phyloP scores from a whole-genome alignment of 2,329 filamentous ascomycete species.

The Cercospora sp. region DNA sequence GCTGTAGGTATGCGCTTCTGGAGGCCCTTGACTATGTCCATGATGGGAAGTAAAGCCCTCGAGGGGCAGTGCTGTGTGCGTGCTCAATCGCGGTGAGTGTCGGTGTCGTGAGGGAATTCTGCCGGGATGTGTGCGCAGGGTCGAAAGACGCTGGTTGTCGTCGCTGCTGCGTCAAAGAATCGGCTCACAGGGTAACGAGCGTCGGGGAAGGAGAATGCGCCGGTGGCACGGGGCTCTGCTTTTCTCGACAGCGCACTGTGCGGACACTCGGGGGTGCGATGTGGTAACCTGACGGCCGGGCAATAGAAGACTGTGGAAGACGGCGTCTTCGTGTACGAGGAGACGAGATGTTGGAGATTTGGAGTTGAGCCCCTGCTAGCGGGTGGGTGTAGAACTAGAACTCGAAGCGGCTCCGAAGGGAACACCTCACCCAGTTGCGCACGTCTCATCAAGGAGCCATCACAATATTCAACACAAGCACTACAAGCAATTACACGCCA shows the following conservation, averaged over 20 bases:
- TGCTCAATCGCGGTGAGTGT: conserved; percentile 19
- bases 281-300: not conserved
- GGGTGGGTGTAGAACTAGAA: not conserved
- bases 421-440: not conserved
- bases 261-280: not conserved
- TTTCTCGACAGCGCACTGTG: not conserved
- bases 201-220: conserved; percentile 22
- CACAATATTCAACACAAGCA: conserved; percentile 1
- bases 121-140: not conserved
- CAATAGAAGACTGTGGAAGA: not conserved
- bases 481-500: conserved; percentile 7
- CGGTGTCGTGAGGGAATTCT: not conserved
- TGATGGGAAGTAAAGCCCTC: conserved; percentile 32
- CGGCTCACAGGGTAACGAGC: conserved; percentile 20
- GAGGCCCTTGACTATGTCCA: conserved; percentile 49
- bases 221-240: not conserved
- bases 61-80: conserved; percentile 25
- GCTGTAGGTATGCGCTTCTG: conserved; percentile 50
- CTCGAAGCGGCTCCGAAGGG: not conserved
- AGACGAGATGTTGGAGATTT: not conserved
- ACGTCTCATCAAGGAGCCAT: not conserved
- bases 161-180: conserved; percentile 11
- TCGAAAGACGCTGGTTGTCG: conserved; percentile 7
- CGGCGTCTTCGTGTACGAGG: not conserved
- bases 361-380: conserved; percentile 4